Evolutionary conservation across 2,329 filamentous ascomycete species (phyloP).

Genomic region (Aspergillus ustus): DNA sequence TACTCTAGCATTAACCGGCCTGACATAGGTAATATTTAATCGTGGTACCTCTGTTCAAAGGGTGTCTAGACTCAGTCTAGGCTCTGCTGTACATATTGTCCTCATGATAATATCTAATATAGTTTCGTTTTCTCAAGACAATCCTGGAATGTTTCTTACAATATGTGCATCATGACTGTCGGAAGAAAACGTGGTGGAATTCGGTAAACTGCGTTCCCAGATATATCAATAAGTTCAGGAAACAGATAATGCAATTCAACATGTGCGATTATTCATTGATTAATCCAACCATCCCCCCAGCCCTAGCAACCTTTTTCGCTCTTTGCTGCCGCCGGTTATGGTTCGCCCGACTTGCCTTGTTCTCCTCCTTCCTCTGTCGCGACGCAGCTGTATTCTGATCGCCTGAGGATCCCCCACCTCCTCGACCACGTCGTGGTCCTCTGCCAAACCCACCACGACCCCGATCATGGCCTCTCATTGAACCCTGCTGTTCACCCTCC

Average conservation of each 20-base stretch:
- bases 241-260: neutral
- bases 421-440: conserved; percentile 54
- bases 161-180: neutral
- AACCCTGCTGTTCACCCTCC: conserved; percentile 30
- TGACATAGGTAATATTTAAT: neutral
- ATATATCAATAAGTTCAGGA: neutral
- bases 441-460: conserved; percentile 55
- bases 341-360: conserved; percentile 80
- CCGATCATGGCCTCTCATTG: conserved; percentile 53
- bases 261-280: neutral
- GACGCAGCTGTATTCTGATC: conserved; percentile 75
- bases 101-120: conserved; percentile 15
- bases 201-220: neutral
- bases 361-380: conserved; percentile 77
- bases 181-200: neutral
- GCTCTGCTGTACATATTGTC: conserved; percentile 10
- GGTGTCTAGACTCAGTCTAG: neutral
- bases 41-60: neutral
- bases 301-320: conserved; percentile 65
- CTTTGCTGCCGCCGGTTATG: conserved; percentile 79
- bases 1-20: neutral
- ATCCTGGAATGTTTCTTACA: neutral
- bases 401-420: conserved; percentile 58
- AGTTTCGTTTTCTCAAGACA: neutral
- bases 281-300: conserved; percentile 48